Evolutionary conservation across 805 yeast genomes (phyloP).

Genomic region (Candida oleophila): DNA sequence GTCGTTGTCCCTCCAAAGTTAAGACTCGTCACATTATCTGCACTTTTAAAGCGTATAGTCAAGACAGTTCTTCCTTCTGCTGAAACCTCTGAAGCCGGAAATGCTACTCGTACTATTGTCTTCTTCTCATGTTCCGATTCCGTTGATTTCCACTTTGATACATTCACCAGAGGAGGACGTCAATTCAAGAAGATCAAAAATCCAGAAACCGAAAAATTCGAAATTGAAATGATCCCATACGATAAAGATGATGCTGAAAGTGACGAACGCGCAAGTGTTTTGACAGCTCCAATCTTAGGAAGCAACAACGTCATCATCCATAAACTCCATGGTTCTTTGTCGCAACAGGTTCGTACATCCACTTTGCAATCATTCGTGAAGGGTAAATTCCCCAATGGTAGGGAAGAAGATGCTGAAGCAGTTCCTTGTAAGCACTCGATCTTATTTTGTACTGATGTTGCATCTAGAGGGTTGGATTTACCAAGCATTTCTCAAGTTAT

Average conservation of each 20-base stretch:
- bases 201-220: slow-evolving; percentile 20
- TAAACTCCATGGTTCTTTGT: slow-evolving; percentile 86
- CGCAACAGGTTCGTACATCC: slow-evolving; percentile 79
- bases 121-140: slow-evolving; percentile 94
- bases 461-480: slow-evolving; percentile 92
- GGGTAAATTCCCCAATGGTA: slow-evolving; percentile 1
- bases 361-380: slow-evolving; percentile 66
- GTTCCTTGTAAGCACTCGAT: slow-evolving; percentile 49
- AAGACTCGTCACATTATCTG: slow-evolving; percentile 78
- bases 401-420: slow-evolving; percentile 28
- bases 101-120: slow-evolving; percentile 60
- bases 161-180: slow-evolving; percentile 62
- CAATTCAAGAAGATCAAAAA: slow-evolving; percentile 31
- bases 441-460: slow-evolving; percentile 95
- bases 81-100: slow-evolving; percentile 14
- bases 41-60: slow-evolving; percentile 51
- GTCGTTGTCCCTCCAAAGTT: slow-evolving; percentile 91
- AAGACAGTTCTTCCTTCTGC: not conserved
- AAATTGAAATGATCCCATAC: slow-evolving; percentile 10
- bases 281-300: slow-evolving; percentile 54
- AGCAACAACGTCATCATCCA: slow-evolving; percentile 41
- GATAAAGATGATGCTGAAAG: slow-evolving; percentile 18
- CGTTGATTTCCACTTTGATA: slow-evolving; percentile 88
- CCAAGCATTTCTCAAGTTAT: slow-evolving; percentile 83
- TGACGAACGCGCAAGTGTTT: slow-evolving; percentile 17